Evolutionary conservation across 108 stramenopile genomes (phyloP).

Genomic region (Pelagomonas calceolata): DNA sequence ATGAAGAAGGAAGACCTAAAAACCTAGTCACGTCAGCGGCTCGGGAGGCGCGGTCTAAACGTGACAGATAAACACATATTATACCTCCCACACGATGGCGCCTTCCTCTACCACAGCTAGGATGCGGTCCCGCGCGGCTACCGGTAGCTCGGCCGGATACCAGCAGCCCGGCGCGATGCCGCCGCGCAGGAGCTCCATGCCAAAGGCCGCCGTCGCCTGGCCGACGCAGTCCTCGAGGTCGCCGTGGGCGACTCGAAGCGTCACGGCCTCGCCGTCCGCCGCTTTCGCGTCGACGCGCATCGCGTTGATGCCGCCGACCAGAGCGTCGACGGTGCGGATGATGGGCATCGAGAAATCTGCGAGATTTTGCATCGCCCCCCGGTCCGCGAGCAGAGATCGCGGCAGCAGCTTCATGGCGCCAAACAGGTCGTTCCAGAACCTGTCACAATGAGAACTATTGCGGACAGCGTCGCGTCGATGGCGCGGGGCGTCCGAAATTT

Average conservation of each 20-base stretch:
- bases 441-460: too few relatives aligned
- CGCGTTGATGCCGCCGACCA: slow-evolving; percentile 72
- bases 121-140: background rate
- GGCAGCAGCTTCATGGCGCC: slow-evolving; percentile 57
- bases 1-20: too few relatives aligned
- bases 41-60: too few relatives aligned
- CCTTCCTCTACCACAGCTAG: background rate
- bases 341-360: slow-evolving; percentile 65
- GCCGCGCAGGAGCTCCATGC: slow-evolving; percentile 38
- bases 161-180: background rate
- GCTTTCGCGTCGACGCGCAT: slow-evolving; percentile 49
- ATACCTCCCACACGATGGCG: background rate
- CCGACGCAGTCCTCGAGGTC: slow-evolving; percentile 73
- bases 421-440: slow-evolving; percentile 68
- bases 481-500: too few relatives aligned
- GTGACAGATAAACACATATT: too few relatives aligned
- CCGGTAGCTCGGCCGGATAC: background rate
- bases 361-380: slow-evolving; percentile 53
- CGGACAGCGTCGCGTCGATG: too few relatives aligned
- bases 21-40: too few relatives aligned
- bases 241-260: slow-evolving; percentile 44
- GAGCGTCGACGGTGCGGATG: slow-evolving; percentile 62
- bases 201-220: slow-evolving; percentile 61
- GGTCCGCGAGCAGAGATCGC: slow-evolving; percentile 44
- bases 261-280: slow-evolving; percentile 10